Base-by-base conservation (phyloP, 1,284 basidiomycete genomes). In the Moniliella sp. region DNA sequence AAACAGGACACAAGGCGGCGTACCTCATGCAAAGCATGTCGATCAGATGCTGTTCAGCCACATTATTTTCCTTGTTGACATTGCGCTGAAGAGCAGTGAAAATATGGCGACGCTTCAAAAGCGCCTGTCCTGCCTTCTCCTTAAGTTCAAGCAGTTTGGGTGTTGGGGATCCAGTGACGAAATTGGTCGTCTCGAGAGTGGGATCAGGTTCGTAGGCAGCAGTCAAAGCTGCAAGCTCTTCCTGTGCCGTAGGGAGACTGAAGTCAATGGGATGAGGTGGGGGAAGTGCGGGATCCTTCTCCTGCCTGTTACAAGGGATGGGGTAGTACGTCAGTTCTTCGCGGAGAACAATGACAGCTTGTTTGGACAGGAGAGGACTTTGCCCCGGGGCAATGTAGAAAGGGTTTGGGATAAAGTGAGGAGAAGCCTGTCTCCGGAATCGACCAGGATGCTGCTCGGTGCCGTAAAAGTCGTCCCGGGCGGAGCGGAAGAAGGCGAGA, bases 11-110 rank as follows among this genome's bases (percentile, higher is more conserved):
- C 40, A 43, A 35, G 11, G 88, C 88, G 18, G 88, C 69, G 39
- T 57, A 84, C 84, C 81, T 88, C 83, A 94, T 93, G 66, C 91
- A 97, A 34, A 99, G 70, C 88, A 99, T 99, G 65, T 97, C 91
- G 63, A 99, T 99, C 45, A 99, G 67, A 65, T 97, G 88, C 65
- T 94, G 88, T 64, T 99, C 88, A 11, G 88, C 88, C 44, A 93
- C 69, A 61, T 99, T 97, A 62, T 94, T 94, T 67, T 94, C 88
- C 68, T 91, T 91, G 66, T 91, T 91, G 40, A 97, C 84, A 62
- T 97, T 99, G 48, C 91, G 69, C 67, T 99, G 88, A 38, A 99
- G 66, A 14, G 88, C 88, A 2, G 91, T 91, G 61, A 99, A 99
- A 53, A 99, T 93, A 61, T 77, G 81, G 50, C 71, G 71, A 61